Percentiles rank a stretch among this genome's conserved stretches.
phyloP scores from a whole-genome alignment of 1,139 yeast species.

The Debaryomyces singareniensis region DNA sequence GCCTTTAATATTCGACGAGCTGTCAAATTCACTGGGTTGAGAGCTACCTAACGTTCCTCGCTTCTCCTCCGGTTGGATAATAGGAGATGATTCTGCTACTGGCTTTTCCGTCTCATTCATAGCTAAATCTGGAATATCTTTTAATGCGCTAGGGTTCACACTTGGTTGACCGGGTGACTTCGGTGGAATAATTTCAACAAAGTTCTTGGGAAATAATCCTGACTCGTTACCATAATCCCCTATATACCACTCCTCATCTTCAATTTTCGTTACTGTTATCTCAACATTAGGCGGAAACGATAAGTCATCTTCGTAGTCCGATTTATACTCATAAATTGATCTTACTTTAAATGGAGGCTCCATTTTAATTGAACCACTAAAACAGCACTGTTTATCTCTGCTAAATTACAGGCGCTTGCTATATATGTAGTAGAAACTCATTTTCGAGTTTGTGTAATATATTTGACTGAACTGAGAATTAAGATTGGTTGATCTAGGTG shows the following conservation, averaged over 20 bases:
- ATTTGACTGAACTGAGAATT: too few species aligned
- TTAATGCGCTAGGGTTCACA: not conserved
- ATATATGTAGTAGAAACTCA: too few species aligned
- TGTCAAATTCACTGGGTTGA: conserved; percentile 4
- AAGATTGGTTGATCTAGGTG: not conserved
- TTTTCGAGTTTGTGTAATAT: too few species aligned
- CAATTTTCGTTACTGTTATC: conserved; percentile 68
- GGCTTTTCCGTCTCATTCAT: conserved; percentile 3
- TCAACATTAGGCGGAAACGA: conserved; percentile 60
- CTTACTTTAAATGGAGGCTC: conserved; percentile 59
- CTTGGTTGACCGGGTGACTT: not conserved
- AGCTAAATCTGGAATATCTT: not conserved
- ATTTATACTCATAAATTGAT: conserved; percentile 65
- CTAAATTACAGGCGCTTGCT: too few species aligned
- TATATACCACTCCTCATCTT: conserved; percentile 86
- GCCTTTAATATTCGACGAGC: conserved; percentile 7
- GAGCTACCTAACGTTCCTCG: not conserved
- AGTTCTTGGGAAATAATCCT: conserved; percentile 88
- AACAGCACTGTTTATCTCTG: too few species aligned
- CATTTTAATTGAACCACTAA: conserved; percentile 2
- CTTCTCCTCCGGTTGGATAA: conserved; percentile 1
- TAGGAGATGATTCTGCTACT: conserved; percentile 4
- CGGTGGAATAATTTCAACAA: conserved; percentile 43
- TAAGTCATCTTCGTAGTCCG: conserved; percentile 83
- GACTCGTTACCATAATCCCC: conserved; percentile 55